These are phyloP conservation scores for Malbranchea cinnamomea DNA, from an alignment of 2,329 filamentous ascomycete genomes.

Conservation along the genomic window DNA sequence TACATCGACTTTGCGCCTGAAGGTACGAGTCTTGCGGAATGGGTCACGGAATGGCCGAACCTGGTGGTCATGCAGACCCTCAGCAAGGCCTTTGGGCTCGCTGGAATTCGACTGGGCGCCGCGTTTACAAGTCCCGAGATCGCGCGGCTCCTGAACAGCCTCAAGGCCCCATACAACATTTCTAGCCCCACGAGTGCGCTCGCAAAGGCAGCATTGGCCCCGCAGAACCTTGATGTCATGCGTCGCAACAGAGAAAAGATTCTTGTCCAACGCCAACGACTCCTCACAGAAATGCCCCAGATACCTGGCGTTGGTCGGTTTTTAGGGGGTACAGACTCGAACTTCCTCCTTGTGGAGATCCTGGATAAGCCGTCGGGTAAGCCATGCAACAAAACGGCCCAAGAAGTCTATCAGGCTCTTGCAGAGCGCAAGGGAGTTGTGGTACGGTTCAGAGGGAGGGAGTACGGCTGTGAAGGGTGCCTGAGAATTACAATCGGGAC, in stretches of 20 bases:
- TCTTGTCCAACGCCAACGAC: conserved; percentile 57
- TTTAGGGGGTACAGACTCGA: conserved; percentile 64
- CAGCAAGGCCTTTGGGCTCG: conserved; percentile 94
- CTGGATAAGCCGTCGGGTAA: conserved; percentile 50
- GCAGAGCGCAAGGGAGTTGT: conserved; percentile 82
- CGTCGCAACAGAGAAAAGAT: conserved; percentile 52
- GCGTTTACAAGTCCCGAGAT: conserved; percentile 66
- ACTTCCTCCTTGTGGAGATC: conserved; percentile 86
- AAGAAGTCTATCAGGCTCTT: conserved; percentile 68
- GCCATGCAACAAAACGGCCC: conserved; percentile 64
- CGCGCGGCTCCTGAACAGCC: conserved; percentile 66
- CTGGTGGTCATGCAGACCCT: conserved; percentile 95
- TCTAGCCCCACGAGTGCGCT: conserved; percentile 74
- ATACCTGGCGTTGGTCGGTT: conserved; percentile 68
- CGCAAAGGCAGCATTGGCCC: conserved; percentile 56
- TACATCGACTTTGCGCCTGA: conserved; percentile 88
- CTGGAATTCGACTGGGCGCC: conserved; percentile 78
- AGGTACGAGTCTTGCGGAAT: conserved; percentile 70
- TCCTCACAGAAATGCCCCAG: conserved; percentile 57
- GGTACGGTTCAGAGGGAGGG: conserved; percentile 84
- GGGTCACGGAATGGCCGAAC: conserved; percentile 86
- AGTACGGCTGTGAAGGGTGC: conserved; percentile 77
- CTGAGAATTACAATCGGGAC: conserved; percentile 87
- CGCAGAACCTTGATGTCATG: conserved; percentile 59
- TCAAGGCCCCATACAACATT: conserved; percentile 96